Conservation (phyloP, 331 rosid species). For the Stylosanthes scabra region DNA sequence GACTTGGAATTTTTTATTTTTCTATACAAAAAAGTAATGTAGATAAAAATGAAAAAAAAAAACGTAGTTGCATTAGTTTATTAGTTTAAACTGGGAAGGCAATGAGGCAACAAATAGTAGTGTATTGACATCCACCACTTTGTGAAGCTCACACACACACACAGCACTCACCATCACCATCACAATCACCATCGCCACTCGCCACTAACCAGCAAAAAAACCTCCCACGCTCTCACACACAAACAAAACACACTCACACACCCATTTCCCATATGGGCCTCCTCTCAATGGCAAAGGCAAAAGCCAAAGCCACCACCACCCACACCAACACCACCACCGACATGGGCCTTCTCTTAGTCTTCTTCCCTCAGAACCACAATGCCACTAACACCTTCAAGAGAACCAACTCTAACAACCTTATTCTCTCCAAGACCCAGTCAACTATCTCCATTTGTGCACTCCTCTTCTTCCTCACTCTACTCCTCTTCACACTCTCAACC, state of each 20-base stretch:
- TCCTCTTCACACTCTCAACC: constrained; percentile 88
- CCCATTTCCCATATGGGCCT: constrained; percentile 36
- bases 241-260: background rate
- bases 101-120: constrained; percentile 1
- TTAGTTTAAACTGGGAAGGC: background rate
- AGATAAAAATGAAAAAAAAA: too few relatives aligned
- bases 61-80: background rate
- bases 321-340: constrained; percentile 36
- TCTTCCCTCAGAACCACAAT: constrained; percentile 60
- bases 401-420: constrained; percentile 40
- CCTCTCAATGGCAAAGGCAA: constrained; percentile 45
- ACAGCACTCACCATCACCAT: background rate
- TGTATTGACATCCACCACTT: background rate
- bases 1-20: too few relatives aligned
- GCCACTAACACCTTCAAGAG: constrained; percentile 19
- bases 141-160: background rate
- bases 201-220: background rate
- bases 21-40: too few relatives aligned
- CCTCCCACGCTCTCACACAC: background rate
- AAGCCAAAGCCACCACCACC: constrained; percentile 19
- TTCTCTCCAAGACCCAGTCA: constrained; percentile 68
- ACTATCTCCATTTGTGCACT: constrained; percentile 81
- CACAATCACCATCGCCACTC: background rate
- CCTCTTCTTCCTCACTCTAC: constrained; percentile 74
- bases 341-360: constrained; percentile 76